Evolutionary conservation across 73 alveolate species (phyloP).

Genomic region (Tetrahymena malaccensis): DNA sequence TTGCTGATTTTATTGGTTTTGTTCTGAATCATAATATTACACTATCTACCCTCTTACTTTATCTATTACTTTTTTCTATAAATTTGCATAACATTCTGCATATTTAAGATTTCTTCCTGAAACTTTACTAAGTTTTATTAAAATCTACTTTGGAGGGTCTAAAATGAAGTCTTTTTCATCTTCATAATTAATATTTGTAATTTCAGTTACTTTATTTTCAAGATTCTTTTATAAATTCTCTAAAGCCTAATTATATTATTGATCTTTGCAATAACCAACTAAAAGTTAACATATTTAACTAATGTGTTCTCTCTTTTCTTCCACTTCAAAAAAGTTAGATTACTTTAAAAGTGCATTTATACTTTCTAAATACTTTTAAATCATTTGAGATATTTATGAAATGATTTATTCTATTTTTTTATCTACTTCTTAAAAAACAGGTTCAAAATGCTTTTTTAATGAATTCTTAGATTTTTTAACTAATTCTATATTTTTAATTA

Average conservation of each 20-base stretch:
- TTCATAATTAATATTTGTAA: background rate
- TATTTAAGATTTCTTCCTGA: background rate
- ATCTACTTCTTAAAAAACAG: background rate
- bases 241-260: background rate
- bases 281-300: background rate
- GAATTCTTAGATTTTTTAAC: too few relatives aligned
- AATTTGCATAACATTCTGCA: background rate
- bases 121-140: background rate
- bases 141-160: background rate
- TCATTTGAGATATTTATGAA: background rate
- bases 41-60: background rate
- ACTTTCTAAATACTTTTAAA: background rate
- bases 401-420: background rate
- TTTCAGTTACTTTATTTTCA: background rate
- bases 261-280: background rate
- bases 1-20: background rate
- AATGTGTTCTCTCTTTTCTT: background rate
- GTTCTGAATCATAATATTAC: background rate
- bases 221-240: background rate
- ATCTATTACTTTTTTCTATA: background rate
- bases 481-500: too few relatives aligned
- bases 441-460: too few relatives aligned
- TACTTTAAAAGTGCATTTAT: background rate
- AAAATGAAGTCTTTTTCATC: background rate
- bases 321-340: background rate